A percentile compares a stretch with the other conserved stretches of the same genome.
phyloP scores from a whole-genome alignment of 805 yeast species.

The Sugiyamaella mastotermitis region DNA sequence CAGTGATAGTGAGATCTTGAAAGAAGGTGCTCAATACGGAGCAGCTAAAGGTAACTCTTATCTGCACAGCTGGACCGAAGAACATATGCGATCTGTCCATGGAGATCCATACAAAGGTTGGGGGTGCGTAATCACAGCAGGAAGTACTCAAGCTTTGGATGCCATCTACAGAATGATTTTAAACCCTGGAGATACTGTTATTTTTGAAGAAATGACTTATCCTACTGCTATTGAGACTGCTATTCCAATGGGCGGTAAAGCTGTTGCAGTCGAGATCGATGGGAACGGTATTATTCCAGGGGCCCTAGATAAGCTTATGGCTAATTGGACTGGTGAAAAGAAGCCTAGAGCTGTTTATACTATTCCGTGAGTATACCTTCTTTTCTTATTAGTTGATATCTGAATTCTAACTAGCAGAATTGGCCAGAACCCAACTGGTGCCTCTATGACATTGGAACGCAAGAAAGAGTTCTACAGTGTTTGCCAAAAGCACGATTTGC shows the following conservation, averaged over 20 bases:
- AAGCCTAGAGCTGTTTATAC: conserved; percentile 22
- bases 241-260: conserved; percentile 50
- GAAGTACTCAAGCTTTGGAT: conserved; percentile 2
- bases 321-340: conserved; percentile 45
- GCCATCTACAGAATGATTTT: conserved; percentile 6
- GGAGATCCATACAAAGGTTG: neutral
- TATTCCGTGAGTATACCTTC: conserved; percentile 36
- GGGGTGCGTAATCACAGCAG: conserved; percentile 1
- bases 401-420: conserved; percentile 73
- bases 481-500: conserved; percentile 59
- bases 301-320: conserved; percentile 47
- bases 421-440: conserved; percentile 85
- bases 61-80: neutral
- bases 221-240: conserved; percentile 70
- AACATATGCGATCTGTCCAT: neutral
- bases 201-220: conserved; percentile 74
- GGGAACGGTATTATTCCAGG: conserved; percentile 57
- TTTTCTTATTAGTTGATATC: too few relatives aligned
- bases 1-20: too few relatives aligned
- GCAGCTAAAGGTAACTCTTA: conserved; percentile 1
- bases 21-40: too few relatives aligned
- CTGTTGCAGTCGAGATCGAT: conserved; percentile 62
- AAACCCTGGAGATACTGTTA: conserved; percentile 30
- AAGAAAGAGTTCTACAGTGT: conserved; percentile 53
- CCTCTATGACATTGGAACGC: conserved; percentile 52